These are phyloP conservation scores for Cucumis variabilis DNA, from an alignment of 331 rosid genomes.

Conservation along the genomic window DNA sequence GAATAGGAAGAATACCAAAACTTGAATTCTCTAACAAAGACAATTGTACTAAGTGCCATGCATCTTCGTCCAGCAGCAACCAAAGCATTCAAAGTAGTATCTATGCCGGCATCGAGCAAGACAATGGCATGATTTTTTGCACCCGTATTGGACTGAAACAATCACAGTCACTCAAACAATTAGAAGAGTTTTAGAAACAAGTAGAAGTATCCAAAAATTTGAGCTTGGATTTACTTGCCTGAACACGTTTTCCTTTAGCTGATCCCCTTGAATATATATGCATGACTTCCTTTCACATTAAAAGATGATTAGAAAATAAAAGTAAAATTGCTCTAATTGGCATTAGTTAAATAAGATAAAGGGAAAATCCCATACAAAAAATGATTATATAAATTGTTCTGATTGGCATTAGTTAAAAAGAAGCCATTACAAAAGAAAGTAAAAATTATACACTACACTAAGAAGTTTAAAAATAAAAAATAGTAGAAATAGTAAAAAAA, in stretches of 20 bases:
- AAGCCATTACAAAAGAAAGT: background rate
- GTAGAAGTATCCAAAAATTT: conserved; percentile 7
- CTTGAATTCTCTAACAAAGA: conserved; percentile 83
- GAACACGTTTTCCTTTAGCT: conserved; percentile 96
- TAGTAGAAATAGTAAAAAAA: background rate
- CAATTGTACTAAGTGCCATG: conserved; percentile 97
- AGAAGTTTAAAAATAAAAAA: background rate
- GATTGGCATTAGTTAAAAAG: background rate
- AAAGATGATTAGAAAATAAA: background rate
- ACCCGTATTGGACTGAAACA: conserved; percentile 88
- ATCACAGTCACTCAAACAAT: conserved; percentile 33
- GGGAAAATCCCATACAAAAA: conserved; percentile 19
- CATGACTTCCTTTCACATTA: conserved; percentile 82
- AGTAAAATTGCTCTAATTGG: too few species aligned
- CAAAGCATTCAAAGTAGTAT: conserved; percentile 84
- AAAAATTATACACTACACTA: background rate
- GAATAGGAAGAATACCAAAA: conserved; percentile 65
- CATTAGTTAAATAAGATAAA: background rate
- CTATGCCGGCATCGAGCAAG: conserved; percentile 88
- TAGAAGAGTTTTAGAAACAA: conserved; percentile 32
- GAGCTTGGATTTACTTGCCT: conserved; percentile 52
- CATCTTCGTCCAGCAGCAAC: conserved; percentile 98
- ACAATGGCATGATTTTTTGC: conserved; percentile 96
- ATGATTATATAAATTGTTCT: background rate
- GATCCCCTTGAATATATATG: conserved; percentile 93